These are phyloP conservation scores for Hymenoscyphus albidus DNA, from an alignment of 2,329 filamentous ascomycete genomes.

Conservation along the genomic window DNA sequence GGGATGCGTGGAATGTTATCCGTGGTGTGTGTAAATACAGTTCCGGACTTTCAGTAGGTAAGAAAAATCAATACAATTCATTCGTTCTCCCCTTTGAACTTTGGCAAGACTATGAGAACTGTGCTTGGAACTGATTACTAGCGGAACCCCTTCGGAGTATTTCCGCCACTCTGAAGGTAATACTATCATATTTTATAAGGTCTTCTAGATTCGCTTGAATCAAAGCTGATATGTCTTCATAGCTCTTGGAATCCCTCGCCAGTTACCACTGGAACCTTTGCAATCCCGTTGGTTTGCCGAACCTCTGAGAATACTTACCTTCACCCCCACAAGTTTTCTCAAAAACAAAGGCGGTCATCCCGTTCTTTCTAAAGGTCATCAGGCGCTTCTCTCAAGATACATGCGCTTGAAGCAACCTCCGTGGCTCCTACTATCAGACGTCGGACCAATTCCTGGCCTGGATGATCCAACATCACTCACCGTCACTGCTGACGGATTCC, in stretches of 20 bases:
- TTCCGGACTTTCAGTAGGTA: conserved; percentile 77
- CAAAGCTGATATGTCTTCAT: conserved; percentile 22
- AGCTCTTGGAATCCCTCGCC: conserved; percentile 51
- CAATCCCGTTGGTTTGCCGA: conserved; percentile 68
- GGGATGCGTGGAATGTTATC: conserved; percentile 93
- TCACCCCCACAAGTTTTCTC: conserved; percentile 53
- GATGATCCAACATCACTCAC: conserved; percentile 32
- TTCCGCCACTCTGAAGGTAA: conserved; percentile 29
- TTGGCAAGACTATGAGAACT: conserved; percentile 8
- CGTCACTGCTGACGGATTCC: conserved; percentile 32
- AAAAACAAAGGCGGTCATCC: conserved; percentile 59
- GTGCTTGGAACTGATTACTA: conserved; percentile 14
- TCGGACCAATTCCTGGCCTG: conserved; percentile 47
- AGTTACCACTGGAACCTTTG: conserved; percentile 56
- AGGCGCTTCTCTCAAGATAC: conserved; percentile 57
- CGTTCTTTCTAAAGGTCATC: conserved; percentile 57
- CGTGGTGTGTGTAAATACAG: conserved; percentile 83
- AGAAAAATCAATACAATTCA: conserved; percentile 40
- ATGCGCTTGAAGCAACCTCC: conserved; percentile 62
- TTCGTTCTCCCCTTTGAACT: conserved; percentile 18
- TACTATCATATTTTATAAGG: conserved; percentile 15
- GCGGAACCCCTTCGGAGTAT: conserved; percentile 30
- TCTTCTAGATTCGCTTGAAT: not conserved
- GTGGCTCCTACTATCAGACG: conserved; percentile 61
- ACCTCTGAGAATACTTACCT: conserved; percentile 59